Evolutionary conservation across 805 yeast species (phyloP), one percentile per base, ranked within the genome.

Genomic region (Yarrowia hollandica): DNA sequence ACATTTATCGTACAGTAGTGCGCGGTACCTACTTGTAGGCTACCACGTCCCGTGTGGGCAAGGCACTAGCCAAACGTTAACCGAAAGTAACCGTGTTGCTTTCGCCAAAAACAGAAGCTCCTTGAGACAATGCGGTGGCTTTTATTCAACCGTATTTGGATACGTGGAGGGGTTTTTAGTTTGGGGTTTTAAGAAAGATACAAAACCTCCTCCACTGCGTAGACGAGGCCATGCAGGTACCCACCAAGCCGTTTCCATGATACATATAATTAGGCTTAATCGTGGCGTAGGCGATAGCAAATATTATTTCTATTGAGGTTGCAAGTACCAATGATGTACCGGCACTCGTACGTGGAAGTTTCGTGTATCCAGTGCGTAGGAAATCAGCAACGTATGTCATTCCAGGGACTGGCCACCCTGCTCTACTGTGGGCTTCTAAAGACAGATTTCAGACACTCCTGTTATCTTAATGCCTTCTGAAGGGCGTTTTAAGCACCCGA

Each of bases 181-280:
- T n/a, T n/a, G n/a, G n/a, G n/a, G n/a, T n/a, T n/a, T n/a, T n/a
- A n/a, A n/a, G n/a, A n/a, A n/a, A n/a, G n/a, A n/a, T n/a, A n/a
- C n/a, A n/a, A n/a, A n/a, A n/a, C n/a, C n/a, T n/a, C n/a, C n/a
- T n/a, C n/a, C n/a, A n/a, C n/a, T n/a, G n/a, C n/a, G n/a, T n/a
- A n/a, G n/a, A n/a, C n/a, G n/a, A n/a, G n/a, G n/a, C n/a, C n/a
- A 35, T 19, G 44, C 44, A 39, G 44, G 44, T 39, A 39, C 44
- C n/a, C 26, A 4, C 12, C 16, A 11, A 38, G 26, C 42, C 28
- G 26, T n/a, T 9, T 22, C 18, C 22, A 38, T 38, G 25, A 38
- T 38, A 38, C 9, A 21, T n/a, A 38, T 22, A n/a, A n/a, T n/a
- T n/a, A 38, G 42, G 15, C 42, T 38, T 22, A 18, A n/a, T 18